phyloP scores from a whole-genome alignment of 2,329 filamentous ascomycete genomes.

The Dactylella cylindrospora region DNA sequence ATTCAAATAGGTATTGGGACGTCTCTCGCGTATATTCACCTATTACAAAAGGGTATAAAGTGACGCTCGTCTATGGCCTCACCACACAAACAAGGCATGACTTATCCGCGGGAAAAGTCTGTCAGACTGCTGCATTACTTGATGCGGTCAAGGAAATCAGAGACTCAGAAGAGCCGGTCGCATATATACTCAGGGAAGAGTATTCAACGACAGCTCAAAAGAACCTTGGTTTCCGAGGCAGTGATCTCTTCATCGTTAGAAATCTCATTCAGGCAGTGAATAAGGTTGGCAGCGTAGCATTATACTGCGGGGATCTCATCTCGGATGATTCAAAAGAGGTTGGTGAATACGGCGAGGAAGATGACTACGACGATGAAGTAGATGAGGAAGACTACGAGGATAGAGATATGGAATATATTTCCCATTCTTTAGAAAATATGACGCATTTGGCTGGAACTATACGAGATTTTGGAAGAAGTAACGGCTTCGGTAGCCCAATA shows the following conservation, averaged over 20 bases:
- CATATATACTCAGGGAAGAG: background rate
- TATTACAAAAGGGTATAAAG: slow-evolving; percentile 3
- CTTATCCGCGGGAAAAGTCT: too few species aligned
- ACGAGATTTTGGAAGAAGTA: background rate
- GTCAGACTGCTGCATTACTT: background rate
- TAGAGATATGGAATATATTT: background rate
- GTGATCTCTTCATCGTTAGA: background rate
- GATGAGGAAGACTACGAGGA: slow-evolving; percentile 1
- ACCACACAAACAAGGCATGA: background rate
- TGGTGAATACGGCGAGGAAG: background rate
- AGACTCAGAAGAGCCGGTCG: background rate
- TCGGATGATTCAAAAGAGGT: background rate
- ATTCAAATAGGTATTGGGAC: slow-evolving; percentile 6
- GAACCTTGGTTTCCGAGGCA: background rate
- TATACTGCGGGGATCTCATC: slow-evolving; percentile 7
- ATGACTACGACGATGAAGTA: background rate
- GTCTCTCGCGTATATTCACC: background rate
- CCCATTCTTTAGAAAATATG: background rate
- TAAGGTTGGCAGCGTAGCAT: background rate
- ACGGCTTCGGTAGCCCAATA: background rate
- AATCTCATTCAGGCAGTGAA: slow-evolving; percentile 6
- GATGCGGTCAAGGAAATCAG: slow-evolving; percentile 4
- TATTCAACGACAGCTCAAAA: background rate
- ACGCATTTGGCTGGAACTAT: background rate
- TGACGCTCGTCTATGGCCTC: slow-evolving; percentile 7